Conservation (phyloP, 2,329 filamentous ascomycete genomes). For the Ophiostoma sp. region DNA sequence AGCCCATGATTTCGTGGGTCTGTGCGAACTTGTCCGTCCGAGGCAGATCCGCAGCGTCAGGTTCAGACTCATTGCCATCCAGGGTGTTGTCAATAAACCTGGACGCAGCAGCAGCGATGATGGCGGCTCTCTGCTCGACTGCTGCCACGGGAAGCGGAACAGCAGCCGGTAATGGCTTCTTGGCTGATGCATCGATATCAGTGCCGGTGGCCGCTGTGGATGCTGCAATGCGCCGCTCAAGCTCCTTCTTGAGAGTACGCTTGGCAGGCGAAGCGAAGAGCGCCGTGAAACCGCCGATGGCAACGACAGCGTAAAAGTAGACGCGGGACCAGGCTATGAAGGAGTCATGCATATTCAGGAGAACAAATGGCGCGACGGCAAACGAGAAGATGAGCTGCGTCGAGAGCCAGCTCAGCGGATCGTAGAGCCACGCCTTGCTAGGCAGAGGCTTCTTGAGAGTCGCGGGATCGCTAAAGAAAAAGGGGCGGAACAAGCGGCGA, state of each 20-base stretch:
- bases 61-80: constrained; percentile 12
- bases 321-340: constrained; percentile 75
- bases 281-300: constrained; percentile 57
- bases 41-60: constrained; percentile 21
- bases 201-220: not conserved
- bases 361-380: constrained; percentile 74
- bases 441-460: constrained; percentile 58
- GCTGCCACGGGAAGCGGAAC: not conserved
- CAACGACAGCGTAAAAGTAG: constrained; percentile 78
- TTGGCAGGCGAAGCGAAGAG: constrained; percentile 81
- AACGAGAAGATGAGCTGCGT: constrained; percentile 58
- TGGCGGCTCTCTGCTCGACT: constrained; percentile 2
- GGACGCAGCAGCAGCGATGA: not conserved
- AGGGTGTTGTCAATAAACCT: not conserved
- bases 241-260: constrained; percentile 46
- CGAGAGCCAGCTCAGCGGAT: constrained; percentile 41
- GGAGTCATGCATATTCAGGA: constrained; percentile 67
- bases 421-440: constrained; percentile 74
- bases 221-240: constrained; percentile 53
- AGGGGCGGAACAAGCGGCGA: constrained; percentile 81
- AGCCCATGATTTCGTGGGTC: constrained; percentile 22
- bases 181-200: too few relatives aligned
- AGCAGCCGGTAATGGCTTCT: not conserved
- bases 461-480: constrained; percentile 83
- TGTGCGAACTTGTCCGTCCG: constrained; percentile 19